phyloP scores from a whole-genome alignment of 129 eudicot genomes.

The Tanacetum coccineum region DNA sequence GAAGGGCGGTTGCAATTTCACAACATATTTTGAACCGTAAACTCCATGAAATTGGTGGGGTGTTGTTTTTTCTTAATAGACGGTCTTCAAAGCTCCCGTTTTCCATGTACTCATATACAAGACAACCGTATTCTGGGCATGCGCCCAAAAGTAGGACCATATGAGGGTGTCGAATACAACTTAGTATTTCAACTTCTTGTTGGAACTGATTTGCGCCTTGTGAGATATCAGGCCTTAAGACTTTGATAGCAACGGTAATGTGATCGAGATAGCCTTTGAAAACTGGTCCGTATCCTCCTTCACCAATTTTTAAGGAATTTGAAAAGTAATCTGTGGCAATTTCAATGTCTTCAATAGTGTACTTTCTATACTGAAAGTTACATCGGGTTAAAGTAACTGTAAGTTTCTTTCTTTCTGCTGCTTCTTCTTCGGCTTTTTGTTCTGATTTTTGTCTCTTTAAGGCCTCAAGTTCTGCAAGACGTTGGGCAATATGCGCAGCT shows the following conservation, averaged over 20 bases:
- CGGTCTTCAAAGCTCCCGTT: constrained; percentile 70
- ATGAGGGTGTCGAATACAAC: constrained; percentile 62
- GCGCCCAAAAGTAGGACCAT: constrained; percentile 72
- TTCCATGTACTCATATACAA: constrained; percentile 62
- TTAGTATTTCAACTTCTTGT: constrained; percentile 48
- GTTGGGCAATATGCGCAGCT: constrained; percentile 53
- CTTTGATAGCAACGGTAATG: no score
- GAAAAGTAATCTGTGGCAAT: constrained; percentile 54
- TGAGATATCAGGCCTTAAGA: no score
- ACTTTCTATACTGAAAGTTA: constrained; percentile 37
- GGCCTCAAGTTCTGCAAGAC: constrained; percentile 50
- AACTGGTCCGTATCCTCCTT: no score
- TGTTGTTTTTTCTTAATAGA: constrained; percentile 45
- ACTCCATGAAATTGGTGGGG: constrained; percentile 58
- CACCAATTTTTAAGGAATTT: constrained; percentile 29
- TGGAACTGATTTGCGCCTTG: no score
- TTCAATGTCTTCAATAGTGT: constrained; percentile 50
- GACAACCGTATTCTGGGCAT: constrained; percentile 60
- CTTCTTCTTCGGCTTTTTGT: constrained; percentile 21
- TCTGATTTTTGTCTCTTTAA: constrained; percentile 42
- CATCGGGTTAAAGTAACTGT: constrained; percentile 28
- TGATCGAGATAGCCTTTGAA: no score
- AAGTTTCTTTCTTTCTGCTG: constrained; percentile 27
- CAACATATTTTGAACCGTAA: constrained; percentile 52
- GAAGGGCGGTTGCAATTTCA: constrained; percentile 55